Evolutionary conservation across 306 rosid species (phyloP).

Genomic region (Rosa chinensis): DNA sequence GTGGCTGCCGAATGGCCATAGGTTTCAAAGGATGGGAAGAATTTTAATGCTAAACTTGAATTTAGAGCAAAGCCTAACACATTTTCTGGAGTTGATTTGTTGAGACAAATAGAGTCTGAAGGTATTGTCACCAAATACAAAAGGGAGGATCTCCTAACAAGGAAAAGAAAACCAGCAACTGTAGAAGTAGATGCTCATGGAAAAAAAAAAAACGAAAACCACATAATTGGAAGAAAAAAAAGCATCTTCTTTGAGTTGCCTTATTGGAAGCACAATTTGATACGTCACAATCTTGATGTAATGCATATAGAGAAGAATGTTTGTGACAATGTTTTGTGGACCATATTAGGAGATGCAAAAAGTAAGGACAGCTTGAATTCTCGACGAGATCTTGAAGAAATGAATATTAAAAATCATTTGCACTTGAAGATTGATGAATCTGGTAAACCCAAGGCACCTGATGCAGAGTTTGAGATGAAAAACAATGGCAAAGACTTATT

Average conservation of each 20-base stretch:
- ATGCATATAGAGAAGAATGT: conserved; percentile 14
- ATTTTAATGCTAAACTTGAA: too few relatives aligned
- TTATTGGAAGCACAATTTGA: not conserved
- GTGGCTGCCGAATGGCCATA: too few relatives aligned
- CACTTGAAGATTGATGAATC: too few relatives aligned
- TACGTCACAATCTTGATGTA: conserved; percentile 7
- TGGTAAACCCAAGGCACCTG: not conserved
- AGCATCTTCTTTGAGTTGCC: not conserved
- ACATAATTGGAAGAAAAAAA: not conserved
- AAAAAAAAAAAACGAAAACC: too few relatives aligned
- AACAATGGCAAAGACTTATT: not conserved
- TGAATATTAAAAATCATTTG: not conserved
- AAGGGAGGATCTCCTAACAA: too few relatives aligned
- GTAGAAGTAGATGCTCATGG: too few relatives aligned
- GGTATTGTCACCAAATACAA: too few relatives aligned
- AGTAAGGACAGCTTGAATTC: conserved; percentile 8
- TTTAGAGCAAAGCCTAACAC: too few relatives aligned
- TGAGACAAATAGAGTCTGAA: too few relatives aligned
- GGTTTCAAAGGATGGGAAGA: too few relatives aligned
- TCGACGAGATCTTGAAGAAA: not conserved
- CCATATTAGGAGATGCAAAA: not conserved
- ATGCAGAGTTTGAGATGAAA: not conserved
- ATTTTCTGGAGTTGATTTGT: too few relatives aligned
- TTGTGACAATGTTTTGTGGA: conserved; percentile 10
- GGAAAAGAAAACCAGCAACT: too few relatives aligned